phyloP scores from a whole-genome alignment of 139 green algal species.

The Chlamydomonas schloesseri region DNA sequence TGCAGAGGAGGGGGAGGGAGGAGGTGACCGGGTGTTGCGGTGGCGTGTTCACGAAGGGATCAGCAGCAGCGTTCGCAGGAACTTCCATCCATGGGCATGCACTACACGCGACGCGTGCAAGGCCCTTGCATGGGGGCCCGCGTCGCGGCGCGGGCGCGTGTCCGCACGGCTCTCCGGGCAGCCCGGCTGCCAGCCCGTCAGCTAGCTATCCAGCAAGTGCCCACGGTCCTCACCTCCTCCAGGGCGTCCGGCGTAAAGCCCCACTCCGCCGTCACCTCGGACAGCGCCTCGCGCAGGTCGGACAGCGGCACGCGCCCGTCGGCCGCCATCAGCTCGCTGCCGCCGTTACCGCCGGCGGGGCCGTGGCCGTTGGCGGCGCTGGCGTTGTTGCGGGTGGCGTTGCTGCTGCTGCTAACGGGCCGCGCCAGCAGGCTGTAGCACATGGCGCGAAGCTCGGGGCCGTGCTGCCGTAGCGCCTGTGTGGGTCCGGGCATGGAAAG shows the following conservation, averaged over 20 bases:
- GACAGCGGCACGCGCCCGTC: conserved; percentile 23
- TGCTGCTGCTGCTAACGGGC: not conserved
- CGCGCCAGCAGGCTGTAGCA: conserved; percentile 20
- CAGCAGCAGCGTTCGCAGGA: too few relatives aligned
- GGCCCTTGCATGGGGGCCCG: too few relatives aligned
- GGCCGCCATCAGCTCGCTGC: not conserved
- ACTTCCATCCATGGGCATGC: too few relatives aligned
- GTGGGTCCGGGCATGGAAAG: too few relatives aligned
- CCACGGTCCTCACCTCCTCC: conserved; percentile 30
- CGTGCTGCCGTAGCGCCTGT: conserved; percentile 39
- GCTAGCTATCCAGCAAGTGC: too few relatives aligned
- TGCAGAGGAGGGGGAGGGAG: not conserved
- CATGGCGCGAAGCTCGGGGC: conserved; percentile 42
- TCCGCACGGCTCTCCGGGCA: too few relatives aligned
- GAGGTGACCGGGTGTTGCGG: not conserved
- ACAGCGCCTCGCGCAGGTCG: conserved; percentile 6
- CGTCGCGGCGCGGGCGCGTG: too few relatives aligned
- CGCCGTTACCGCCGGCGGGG: too few relatives aligned
- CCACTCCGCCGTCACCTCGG: conserved; percentile 40
- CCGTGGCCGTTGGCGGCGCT: not conserved
- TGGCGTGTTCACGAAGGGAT: too few relatives aligned
- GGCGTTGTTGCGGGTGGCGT: not conserved
- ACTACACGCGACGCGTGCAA: too few relatives aligned
- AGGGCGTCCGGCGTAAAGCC: conserved; percentile 30
- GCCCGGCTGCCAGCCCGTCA: too few relatives aligned